Percentiles rank a stretch among this genome's conserved stretches.
phyloP scores from a whole-genome alignment of 1,284 basidiomycete species.

The Schizophyllum commune region DNA sequence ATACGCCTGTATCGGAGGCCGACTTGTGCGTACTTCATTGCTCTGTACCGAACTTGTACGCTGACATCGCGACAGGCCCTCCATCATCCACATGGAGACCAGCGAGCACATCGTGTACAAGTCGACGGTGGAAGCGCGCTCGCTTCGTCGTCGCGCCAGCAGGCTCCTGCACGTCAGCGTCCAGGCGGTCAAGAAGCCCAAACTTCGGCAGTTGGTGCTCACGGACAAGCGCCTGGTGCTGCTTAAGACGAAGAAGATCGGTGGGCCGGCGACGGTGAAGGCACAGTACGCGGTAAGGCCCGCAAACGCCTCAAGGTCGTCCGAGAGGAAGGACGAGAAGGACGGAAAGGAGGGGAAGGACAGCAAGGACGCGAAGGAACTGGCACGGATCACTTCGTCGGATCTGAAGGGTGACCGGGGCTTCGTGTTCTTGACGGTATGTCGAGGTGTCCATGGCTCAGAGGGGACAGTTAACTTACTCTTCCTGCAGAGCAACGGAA shows the following conservation, averaged over 20 bases:
- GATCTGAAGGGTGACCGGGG: neutral
- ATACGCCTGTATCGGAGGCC: slow-evolving; percentile 27
- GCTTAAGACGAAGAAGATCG: slow-evolving; percentile 39
- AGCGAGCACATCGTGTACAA: slow-evolving; percentile 44
- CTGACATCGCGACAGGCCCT: slow-evolving; percentile 24
- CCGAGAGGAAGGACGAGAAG: too few species aligned
- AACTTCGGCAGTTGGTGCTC: slow-evolving; percentile 48
- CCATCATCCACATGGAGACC: slow-evolving; percentile 29
- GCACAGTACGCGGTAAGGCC: neutral
- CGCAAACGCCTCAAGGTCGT: too few species aligned
- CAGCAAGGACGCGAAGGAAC: neutral
- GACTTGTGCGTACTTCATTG: slow-evolving; percentile 30
- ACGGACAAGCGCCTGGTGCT: slow-evolving; percentile 53
- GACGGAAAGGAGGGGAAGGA: too few species aligned
- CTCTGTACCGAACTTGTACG: neutral
- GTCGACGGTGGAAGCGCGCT: slow-evolving; percentile 45
- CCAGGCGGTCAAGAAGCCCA: slow-evolving; percentile 41
- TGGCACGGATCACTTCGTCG: neutral
- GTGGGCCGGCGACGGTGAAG: neutral
- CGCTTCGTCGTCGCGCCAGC: slow-evolving; percentile 52
- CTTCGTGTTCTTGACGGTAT: neutral
- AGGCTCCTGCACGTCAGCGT: slow-evolving; percentile 44
- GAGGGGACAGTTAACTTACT: too few species aligned
- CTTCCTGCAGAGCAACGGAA: too few species aligned
- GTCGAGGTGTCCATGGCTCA: neutral